A percentile compares a stretch with the other conserved stretches of the same genome.
Evolutionary conservation across 768 basidiomycete genomes (phyloP).

Genomic region (Naganishia friedmannii): DNA sequence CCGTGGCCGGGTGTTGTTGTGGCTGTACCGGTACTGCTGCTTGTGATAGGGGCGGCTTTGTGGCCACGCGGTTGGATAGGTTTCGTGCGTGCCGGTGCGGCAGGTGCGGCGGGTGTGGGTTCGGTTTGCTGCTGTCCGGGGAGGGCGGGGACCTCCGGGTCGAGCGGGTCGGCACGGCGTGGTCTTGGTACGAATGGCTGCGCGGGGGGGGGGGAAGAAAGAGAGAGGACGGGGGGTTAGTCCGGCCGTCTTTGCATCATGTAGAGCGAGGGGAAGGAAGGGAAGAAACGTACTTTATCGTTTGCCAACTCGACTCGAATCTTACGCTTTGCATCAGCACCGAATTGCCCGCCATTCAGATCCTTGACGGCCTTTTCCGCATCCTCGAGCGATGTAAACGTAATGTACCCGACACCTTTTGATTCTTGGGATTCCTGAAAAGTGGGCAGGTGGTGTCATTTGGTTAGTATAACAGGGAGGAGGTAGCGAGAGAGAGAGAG

Average conservation of each 20-base stretch:
- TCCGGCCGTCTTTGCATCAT: too few species aligned
- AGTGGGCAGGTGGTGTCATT: background rate
- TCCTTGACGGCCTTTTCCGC: slow-evolving; percentile 70
- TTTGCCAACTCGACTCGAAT: slow-evolving; percentile 78
- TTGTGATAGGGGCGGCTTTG: background rate
- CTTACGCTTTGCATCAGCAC: slow-evolving; percentile 62
- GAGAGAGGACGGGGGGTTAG: too few species aligned
- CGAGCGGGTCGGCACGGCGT: background rate
- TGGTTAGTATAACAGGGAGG: background rate
- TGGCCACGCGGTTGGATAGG: slow-evolving; percentile 35
- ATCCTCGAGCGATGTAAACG: slow-evolving; percentile 84
- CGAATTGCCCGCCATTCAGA: slow-evolving; percentile 64
- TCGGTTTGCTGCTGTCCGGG: slow-evolving; percentile 11
- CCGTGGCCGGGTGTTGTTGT: slow-evolving; percentile 26
- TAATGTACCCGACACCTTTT: slow-evolving; percentile 95
- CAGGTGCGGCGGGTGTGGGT: background rate
- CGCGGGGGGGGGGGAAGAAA: too few species aligned
- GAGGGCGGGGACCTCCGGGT: slow-evolving; percentile 22
- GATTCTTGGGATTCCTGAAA: slow-evolving; percentile 55
- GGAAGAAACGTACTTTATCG: slow-evolving; percentile 61
- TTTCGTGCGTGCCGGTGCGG: slow-evolving; percentile 24
- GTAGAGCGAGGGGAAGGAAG: background rate
- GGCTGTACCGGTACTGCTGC: background rate
- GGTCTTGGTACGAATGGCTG: slow-evolving; percentile 21
- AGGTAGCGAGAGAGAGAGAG: too few species aligned